A percentile compares a stretch with the other conserved stretches of the same genome.
phyloP scores from a whole-genome alignment of 1,284 basidiomycete genomes.

The Mycosarcoma maydis region DNA sequence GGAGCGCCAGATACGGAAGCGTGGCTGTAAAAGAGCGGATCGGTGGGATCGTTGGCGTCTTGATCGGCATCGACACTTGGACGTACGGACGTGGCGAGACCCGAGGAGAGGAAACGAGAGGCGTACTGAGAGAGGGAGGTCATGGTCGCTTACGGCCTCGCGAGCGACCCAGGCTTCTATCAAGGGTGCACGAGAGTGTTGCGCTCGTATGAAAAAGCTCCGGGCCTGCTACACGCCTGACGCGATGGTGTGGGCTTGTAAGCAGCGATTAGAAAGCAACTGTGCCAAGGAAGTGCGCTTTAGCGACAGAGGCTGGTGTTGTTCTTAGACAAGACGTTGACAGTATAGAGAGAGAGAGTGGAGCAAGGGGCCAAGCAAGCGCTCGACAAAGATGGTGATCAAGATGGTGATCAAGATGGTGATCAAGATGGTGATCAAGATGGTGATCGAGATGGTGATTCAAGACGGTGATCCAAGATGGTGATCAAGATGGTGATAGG shows the following conservation, averaged over 20 bases:
- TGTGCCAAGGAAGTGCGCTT: too few relatives aligned
- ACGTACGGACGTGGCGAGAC: conserved; percentile 29
- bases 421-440: not conserved
- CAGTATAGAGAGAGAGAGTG: not conserved
- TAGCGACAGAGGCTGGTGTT: too few relatives aligned
- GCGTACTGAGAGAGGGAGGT: conserved; percentile 52
- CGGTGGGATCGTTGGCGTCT: conserved; percentile 35
- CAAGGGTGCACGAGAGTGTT: not conserved
- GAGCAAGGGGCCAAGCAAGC: too few relatives aligned
- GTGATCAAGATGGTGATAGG: too few relatives aligned
- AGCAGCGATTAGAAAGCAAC: conserved; percentile 13
- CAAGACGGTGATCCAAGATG: too few relatives aligned
- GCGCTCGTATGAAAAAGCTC: not conserved
- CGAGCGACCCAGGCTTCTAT: not conserved
- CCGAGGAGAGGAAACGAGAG: conserved; percentile 48
- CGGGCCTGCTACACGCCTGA: conserved; percentile 26
- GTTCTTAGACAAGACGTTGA: too few relatives aligned
- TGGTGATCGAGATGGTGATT: not conserved
- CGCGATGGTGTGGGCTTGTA: conserved; percentile 12
- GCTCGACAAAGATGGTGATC: too few relatives aligned
- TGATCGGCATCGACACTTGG: conserved; percentile 37
- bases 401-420: not conserved
- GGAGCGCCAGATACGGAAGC: conserved; percentile 39
- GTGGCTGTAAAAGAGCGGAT: conserved; percentile 50
- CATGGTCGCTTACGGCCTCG: conserved; percentile 6